Percentiles rank a stretch among this genome's conserved stretches.
phyloP scores from a whole-genome alignment of 805 yeast species.

The Ogataea pini region DNA sequence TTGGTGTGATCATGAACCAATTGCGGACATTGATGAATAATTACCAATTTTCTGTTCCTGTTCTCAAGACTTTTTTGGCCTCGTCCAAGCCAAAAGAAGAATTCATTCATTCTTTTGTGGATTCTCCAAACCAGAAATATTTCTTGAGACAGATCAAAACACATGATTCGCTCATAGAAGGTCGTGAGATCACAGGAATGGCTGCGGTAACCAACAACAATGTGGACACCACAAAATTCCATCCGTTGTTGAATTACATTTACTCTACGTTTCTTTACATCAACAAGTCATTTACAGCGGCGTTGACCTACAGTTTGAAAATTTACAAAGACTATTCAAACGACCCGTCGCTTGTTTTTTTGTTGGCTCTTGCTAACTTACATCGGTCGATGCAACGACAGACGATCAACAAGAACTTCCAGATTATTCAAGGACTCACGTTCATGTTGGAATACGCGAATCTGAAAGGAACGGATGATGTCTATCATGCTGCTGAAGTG shows the following conservation, averaged over 20 bases:
- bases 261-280: constrained; percentile 81
- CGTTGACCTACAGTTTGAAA: constrained; percentile 73
- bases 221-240: constrained; percentile 52
- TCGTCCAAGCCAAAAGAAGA: constrained; percentile 36
- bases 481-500: constrained; percentile 70
- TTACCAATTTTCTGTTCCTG: constrained; percentile 73
- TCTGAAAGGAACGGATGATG: constrained; percentile 34
- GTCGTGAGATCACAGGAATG: constrained; percentile 68
- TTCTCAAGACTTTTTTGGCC: constrained; percentile 64
- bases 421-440: constrained; percentile 82
- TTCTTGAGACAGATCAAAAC: constrained; percentile 89
- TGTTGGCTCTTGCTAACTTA: constrained; percentile 76
- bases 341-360: constrained; percentile 78
- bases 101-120: constrained; percentile 47
- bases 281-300: constrained; percentile 79
- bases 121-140: constrained; percentile 85
- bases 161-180: constrained; percentile 65
- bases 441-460: constrained; percentile 72
- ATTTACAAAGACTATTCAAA: constrained; percentile 65
- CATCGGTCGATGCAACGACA: constrained; percentile 92
- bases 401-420: constrained; percentile 82
- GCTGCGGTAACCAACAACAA: constrained; percentile 65
- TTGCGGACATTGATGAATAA: constrained; percentile 64
- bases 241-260: constrained; percentile 60
- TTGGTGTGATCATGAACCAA: constrained; percentile 52